Evolutionary conservation across 805 yeast species (phyloP), one percentile per base, ranked within the genome.

Genomic region (Yarrowia keelungensis): DNA sequence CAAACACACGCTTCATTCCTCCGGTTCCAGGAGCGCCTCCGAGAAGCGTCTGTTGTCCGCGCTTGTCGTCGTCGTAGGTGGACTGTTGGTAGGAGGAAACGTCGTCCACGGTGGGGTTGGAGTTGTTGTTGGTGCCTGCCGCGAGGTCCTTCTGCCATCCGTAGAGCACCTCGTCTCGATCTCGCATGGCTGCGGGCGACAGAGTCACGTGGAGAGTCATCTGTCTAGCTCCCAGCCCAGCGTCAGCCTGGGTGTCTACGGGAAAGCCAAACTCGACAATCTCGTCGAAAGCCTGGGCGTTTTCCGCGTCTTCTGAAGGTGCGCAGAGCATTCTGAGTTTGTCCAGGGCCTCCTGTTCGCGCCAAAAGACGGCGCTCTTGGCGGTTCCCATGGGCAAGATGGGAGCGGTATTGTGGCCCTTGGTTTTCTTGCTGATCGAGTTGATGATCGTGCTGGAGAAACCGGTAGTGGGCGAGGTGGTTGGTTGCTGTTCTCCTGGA

Each of bases 221-320:
- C 42, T 73, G 75, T 4, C 76, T 69, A 8, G 72, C 70, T 8
- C 70, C 71, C 9, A 54, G 41, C 12, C 46, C 46, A 12, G 39
- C 53, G 9, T 56, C 70, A 1, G 62, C 26, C 32, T 41, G 32
- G 42, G 45, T 38, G 69, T 53, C 64, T 12, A 46, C 46, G 14
- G 75, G 75, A 70, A 73, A 74, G 22, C 76, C 76, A 26, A 70
- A 68, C 43, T 74, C 75, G 26, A 73, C 58, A 36, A 74, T 68
- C 59, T 74, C 76, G 56, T 73, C 75, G 45, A 74, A 74, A 14
- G 38, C 47, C 7, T 15, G 15, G 9, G 56, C 56, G 50, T 62
- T 49, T 11, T 62, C 56, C 2, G 56, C 39, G 19, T 61, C 54
- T 7, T 58, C 64, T 11, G 5, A 26, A 8, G 65, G 65, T 2